Conservation (phyloP, 2,329 filamentous ascomycete species). For the Blastomyces emzantsi region DNA sequence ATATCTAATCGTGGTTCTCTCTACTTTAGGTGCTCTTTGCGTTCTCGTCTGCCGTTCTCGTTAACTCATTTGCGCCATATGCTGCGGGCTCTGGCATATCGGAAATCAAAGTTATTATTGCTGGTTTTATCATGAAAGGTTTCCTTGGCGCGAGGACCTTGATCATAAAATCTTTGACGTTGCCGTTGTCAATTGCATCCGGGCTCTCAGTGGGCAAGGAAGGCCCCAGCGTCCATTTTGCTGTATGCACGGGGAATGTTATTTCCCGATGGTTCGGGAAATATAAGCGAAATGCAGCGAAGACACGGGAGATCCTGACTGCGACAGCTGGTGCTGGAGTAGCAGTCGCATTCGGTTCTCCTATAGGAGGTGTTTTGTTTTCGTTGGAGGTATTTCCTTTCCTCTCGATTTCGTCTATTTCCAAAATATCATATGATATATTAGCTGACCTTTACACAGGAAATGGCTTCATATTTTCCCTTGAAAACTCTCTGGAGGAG, state of each 20-base stretch:
- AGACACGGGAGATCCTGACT: conserved; percentile 89
- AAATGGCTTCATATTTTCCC: conserved; percentile 95
- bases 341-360: conserved; percentile 92
- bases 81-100: conserved; percentile 95
- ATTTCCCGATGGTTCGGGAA: conserved; percentile 89
- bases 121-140: conserved; percentile 98
- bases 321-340: conserved; percentile 93
- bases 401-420: not conserved
- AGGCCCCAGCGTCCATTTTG: conserved; percentile 97
- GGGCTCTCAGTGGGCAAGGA: conserved; percentile 95
- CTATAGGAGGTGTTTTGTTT: conserved; percentile 93
- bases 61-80: conserved; percentile 89
- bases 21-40: conserved; percentile 60
- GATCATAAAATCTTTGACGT: conserved; percentile 82
- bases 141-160: conserved; percentile 89
- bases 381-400: conserved; percentile 59
- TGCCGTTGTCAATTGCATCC: conserved; percentile 87
- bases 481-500: conserved; percentile 97
- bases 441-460: conserved; percentile 37
- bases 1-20: conserved; percentile 5
- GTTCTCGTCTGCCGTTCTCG: conserved; percentile 69
- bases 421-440: not conserved
- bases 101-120: conserved; percentile 99
- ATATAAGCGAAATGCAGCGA: conserved; percentile 83
- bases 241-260: conserved; percentile 94